phyloP scores from a whole-genome alignment of 768 basidiomycete species.

The Calvatia gigantea region DNA sequence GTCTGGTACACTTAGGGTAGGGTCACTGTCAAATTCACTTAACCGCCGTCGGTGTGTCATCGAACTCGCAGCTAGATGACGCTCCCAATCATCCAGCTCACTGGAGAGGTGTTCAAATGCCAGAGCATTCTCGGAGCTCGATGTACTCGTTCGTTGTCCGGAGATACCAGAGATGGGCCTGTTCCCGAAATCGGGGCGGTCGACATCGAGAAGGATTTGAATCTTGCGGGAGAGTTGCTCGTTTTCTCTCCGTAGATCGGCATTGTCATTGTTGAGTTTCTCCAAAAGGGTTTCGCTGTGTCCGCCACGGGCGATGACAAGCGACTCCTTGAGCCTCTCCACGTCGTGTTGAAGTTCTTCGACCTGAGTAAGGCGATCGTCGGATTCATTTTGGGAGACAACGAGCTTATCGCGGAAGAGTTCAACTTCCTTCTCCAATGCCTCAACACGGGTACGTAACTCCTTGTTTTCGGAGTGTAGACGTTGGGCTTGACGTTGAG shows the following conservation, averaged over 20 bases:
- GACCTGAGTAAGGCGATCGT: constrained; percentile 70
- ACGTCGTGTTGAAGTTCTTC: constrained; percentile 82
- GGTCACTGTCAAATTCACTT: constrained; percentile 66
- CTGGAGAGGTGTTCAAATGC: constrained; percentile 77
- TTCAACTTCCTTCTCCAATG: constrained; percentile 73
- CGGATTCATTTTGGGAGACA: constrained; percentile 72
- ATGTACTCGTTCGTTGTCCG: constrained; percentile 63
- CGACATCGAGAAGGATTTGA: constrained; percentile 81
- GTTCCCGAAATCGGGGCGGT: constrained; percentile 65
- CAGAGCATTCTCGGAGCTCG: constrained; percentile 78
- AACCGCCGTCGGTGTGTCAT: constrained; percentile 71
- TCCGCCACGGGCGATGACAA: constrained; percentile 71
- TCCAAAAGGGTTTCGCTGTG: constrained; percentile 77
- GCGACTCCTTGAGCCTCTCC: constrained; percentile 67
- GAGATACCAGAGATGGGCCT: constrained; percentile 58
- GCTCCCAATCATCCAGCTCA: constrained; percentile 84
- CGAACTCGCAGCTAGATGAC: constrained; percentile 69
- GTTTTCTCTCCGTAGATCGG: constrained; percentile 76
- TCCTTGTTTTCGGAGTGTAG: constrained; percentile 75
- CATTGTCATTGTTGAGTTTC: constrained; percentile 80
- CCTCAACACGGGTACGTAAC: constrained; percentile 65
- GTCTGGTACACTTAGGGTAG: constrained; percentile 39
- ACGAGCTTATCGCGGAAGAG: constrained; percentile 66
- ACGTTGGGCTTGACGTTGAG: constrained; percentile 73
- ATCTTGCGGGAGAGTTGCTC: constrained; percentile 91